These are phyloP conservation scores for Pezicula carpinea DNA, from an alignment of 2,329 filamentous ascomycete genomes.

Conservation along the genomic window DNA sequence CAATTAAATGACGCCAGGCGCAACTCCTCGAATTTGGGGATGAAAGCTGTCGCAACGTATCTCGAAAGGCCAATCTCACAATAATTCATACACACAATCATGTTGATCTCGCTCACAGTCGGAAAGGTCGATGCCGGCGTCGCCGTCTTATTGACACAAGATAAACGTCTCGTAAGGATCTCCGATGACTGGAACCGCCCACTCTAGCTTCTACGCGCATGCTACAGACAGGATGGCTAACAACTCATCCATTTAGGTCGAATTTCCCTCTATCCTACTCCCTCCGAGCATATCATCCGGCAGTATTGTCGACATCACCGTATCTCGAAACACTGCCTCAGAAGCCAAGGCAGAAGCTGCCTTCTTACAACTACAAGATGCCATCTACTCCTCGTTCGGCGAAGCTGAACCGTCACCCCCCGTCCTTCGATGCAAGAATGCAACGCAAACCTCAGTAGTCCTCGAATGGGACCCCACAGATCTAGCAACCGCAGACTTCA, in stretches of 20 bases:
- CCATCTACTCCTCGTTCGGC: slow-evolving; percentile 84
- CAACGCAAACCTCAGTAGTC: slow-evolving; percentile 96
- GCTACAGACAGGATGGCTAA: slow-evolving; percentile 16
- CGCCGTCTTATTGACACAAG: slow-evolving; percentile 91
- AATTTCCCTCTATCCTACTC: slow-evolving; percentile 96
- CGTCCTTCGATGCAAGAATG: slow-evolving; percentile 86
- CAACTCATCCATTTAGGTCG: slow-evolving; percentile 61
- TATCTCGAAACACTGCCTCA: slow-evolving; percentile 77
- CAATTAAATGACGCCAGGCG: not conserved
- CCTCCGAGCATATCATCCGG: slow-evolving; percentile 93
- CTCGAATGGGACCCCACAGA: slow-evolving; percentile 97
- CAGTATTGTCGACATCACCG: slow-evolving; percentile 96
- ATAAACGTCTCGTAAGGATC: slow-evolving; percentile 81
- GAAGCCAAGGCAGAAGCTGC: slow-evolving; percentile 69
- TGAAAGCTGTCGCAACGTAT: slow-evolving; percentile 20
- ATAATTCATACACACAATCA: slow-evolving; percentile 33
- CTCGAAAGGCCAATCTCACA: slow-evolving; percentile 1
- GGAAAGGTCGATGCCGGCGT: slow-evolving; percentile 99
- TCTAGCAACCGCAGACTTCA: slow-evolving; percentile 85
- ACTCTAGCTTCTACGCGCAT: not conserved
- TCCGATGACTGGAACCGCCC: not conserved
- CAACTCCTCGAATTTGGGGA: not conserved
- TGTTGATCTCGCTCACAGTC: slow-evolving; percentile 97
- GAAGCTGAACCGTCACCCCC: slow-evolving; percentile 72
- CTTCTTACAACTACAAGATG: slow-evolving; percentile 82